Percentiles rank a stretch among this genome's conserved stretches.
Conservation (phyloP, 169 alveolate genomes). For the Cryptosporidium baileyi region DNA sequence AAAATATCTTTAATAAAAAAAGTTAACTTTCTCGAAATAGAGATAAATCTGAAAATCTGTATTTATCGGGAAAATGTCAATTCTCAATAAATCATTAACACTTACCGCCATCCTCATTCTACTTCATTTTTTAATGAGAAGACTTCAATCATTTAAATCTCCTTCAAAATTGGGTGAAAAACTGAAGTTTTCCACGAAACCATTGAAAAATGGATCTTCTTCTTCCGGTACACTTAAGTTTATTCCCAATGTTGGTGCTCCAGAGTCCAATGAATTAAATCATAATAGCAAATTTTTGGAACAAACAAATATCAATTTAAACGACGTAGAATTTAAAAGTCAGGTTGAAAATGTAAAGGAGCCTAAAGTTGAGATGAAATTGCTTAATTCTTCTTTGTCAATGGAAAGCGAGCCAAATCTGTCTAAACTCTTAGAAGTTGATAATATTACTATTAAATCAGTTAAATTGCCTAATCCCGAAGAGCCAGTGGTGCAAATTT, state of each 20-base stretch:
- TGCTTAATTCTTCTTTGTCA: not conserved
- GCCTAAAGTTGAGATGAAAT: not conserved
- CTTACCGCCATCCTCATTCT: not conserved
- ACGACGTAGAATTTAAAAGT: not conserved
- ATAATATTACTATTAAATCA: not conserved
- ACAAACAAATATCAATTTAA: no score
- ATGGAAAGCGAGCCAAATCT: not conserved
- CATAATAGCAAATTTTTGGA: no score
- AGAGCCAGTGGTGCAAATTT: not conserved
- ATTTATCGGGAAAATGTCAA: not conserved
- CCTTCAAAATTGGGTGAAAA: slow-evolving; percentile 38
- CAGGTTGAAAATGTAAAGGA: not conserved
- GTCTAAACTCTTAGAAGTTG: not conserved
- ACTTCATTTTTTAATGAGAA: slow-evolving; percentile 11
- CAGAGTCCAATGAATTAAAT: not conserved
- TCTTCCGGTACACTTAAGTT: not conserved
- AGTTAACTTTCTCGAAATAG: slow-evolving; percentile 5
- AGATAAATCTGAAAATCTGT: not conserved
- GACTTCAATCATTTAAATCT: slow-evolving; percentile 55
- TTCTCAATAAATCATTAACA: no score
- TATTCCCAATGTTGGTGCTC: slow-evolving; percentile 25
- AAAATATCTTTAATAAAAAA: not conserved
- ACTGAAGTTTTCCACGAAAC: slow-evolving; percentile 1
- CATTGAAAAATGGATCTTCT: not conserved
- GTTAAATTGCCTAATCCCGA: not conserved